phyloP scores from a whole-genome alignment of 2,329 filamentous ascomycete genomes.

The Aureobasidium uvarum region DNA sequence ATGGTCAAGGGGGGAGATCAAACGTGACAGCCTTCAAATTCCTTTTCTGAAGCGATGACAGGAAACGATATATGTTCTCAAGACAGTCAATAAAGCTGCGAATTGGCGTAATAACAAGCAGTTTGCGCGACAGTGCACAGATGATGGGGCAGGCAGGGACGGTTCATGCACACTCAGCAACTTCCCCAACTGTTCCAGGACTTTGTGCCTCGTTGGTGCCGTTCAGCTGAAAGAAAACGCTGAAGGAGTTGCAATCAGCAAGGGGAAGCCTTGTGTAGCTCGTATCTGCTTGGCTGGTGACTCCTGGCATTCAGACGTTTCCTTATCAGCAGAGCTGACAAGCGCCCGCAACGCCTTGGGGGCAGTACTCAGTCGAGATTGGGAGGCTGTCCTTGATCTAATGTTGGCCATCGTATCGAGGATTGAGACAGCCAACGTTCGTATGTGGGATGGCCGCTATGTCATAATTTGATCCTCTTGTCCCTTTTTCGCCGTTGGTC shows the following conservation, averaged over 20 bases:
- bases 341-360: neutral
- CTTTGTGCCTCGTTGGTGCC: neutral
- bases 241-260: neutral
- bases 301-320: slow-evolving; percentile 10
- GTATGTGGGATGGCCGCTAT: slow-evolving; percentile 2
- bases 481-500: slow-evolving; percentile 15
- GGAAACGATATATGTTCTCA: neutral
- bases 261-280: neutral
- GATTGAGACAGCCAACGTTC: neutral
- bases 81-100: neutral
- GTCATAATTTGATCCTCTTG: slow-evolving; percentile 12
- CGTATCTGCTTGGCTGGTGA: slow-evolving; percentile 12
- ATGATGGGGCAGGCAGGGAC: neutral
- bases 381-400: neutral
- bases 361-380: slow-evolving; percentile 3
- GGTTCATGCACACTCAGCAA: neutral
- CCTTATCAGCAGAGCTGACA: neutral
- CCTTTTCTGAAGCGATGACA: neutral
- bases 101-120: neutral
- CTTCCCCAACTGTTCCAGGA: neutral
- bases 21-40: slow-evolving; percentile 3
- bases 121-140: slow-evolving; percentile 15
- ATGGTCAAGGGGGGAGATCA: slow-evolving; percentile 3
- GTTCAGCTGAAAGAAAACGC: neutral
- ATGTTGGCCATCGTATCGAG: slow-evolving; percentile 18